Percentiles rank a stretch among this genome's conserved stretches.
phyloP scores from a whole-genome alignment of 495 filamentous ascomycete genomes.

The Chaetomium fimeti region DNA sequence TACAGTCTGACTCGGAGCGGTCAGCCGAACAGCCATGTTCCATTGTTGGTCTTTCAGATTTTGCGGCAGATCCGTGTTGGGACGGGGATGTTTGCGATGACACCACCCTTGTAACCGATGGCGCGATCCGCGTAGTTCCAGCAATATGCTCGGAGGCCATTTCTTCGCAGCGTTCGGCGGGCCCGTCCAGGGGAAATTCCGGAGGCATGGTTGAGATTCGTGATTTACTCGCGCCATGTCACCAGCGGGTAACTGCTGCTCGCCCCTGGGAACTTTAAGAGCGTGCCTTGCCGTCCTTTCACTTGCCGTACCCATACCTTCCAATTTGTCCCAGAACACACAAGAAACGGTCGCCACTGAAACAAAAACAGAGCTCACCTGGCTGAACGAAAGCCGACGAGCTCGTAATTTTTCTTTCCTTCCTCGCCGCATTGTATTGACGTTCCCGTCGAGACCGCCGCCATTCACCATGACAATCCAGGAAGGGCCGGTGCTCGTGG shows the following conservation, averaged over 20 bases:
- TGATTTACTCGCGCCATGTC: slow-evolving; percentile 31
- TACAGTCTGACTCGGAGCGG: neutral
- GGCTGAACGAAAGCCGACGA: neutral
- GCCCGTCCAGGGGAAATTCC: neutral
- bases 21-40: neutral
- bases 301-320: slow-evolving; percentile 5
- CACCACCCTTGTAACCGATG: slow-evolving; percentile 38
- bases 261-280: slow-evolving; percentile 5
- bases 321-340: neutral
- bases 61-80: neutral
- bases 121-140: slow-evolving; percentile 34
- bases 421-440: neutral
- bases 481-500: slow-evolving; percentile 21
- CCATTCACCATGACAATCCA: slow-evolving; percentile 24
- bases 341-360: neutral
- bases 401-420: neutral
- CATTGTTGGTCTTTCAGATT: neutral
- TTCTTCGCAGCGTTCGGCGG: neutral
- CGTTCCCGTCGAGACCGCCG: neutral
- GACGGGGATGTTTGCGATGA: slow-evolving; percentile 24
- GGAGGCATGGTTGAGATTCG: slow-evolving; percentile 20
- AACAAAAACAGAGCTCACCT: neutral
- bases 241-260: slow-evolving; percentile 18
- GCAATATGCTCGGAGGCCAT: slow-evolving; percentile 13
- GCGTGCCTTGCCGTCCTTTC: neutral